Conservation (phyloP, 805 yeast genomes). For the Starmerella tilneyi region DNA sequence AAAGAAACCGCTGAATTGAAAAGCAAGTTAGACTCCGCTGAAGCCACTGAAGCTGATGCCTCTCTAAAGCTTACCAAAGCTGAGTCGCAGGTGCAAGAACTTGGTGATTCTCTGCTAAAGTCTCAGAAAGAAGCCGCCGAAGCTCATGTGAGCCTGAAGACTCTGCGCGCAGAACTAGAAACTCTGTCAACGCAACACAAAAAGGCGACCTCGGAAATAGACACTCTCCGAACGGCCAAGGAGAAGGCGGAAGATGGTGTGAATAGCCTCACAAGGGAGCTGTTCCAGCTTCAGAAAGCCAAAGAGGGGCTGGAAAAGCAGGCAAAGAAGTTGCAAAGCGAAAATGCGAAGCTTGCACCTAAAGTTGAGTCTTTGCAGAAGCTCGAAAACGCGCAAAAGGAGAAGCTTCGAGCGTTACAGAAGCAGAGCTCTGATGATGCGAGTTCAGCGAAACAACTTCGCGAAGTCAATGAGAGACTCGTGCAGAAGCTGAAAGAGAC, state of each 20-base stretch:
- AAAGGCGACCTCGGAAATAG: conserved; percentile 25
- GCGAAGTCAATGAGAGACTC: conserved; percentile 34
- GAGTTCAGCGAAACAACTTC: conserved; percentile 25
- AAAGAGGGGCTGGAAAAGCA: conserved; percentile 35
- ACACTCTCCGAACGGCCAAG: conserved; percentile 36
- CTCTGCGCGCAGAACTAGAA: background rate
- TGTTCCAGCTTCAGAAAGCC: conserved; percentile 53
- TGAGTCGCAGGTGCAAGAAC: conserved; percentile 3
- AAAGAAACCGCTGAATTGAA: conserved; percentile 18
- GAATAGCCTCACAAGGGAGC: conserved; percentile 79
- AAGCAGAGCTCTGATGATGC: conserved; percentile 24
- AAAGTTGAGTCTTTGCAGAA: conserved; percentile 19
- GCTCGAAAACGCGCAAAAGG: conserved; percentile 14
- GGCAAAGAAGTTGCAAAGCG: conserved; percentile 9
- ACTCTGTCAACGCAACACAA: conserved; percentile 1
- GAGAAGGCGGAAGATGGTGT: conserved; percentile 74
- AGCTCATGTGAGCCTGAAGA: background rate
- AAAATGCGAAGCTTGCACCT: conserved; percentile 24
- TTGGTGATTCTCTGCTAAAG: background rate
- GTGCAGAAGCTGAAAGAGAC: conserved; percentile 36
- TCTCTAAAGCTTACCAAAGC: conserved; percentile 14
- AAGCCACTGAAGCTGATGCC: conserved; percentile 3
- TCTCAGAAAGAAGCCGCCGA: conserved; percentile 6
- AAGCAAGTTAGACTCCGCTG: conserved; percentile 19
- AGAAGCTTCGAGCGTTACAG: conserved; percentile 28